Evolutionary conservation across 805 yeast genomes (phyloP).

Genomic region (Candida quercuum): DNA sequence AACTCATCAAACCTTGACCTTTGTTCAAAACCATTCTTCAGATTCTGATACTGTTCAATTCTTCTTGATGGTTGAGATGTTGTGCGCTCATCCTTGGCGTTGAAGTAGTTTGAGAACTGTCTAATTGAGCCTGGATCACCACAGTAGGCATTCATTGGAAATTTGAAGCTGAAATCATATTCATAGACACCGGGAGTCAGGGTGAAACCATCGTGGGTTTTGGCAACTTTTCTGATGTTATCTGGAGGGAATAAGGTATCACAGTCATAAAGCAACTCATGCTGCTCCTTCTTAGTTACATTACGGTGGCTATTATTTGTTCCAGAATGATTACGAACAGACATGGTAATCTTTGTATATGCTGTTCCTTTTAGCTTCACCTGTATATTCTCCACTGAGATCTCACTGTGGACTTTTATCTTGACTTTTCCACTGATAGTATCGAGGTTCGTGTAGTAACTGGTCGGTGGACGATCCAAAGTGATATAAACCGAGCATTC

Average conservation of each 20-base stretch:
- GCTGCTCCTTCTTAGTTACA: constrained; percentile 18
- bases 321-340: constrained; percentile 3
- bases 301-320: constrained; percentile 4
- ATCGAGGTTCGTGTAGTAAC: constrained; percentile 13
- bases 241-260: constrained; percentile 47
- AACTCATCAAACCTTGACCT: no score
- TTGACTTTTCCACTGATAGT: constrained; percentile 11
- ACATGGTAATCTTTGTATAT: constrained; percentile 30
- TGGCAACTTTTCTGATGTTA: constrained; percentile 38
- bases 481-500: no score
- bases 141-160: constrained; percentile 28
- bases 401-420: constrained; percentile 22
- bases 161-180: constrained; percentile 36
- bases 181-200: constrained; percentile 41
- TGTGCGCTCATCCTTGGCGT: constrained; percentile 9
- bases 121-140: constrained; percentile 10
- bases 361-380: constrained; percentile 50
- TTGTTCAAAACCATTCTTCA: no score
- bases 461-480: no score
- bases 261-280: constrained; percentile 45
- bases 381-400: constrained; percentile 40
- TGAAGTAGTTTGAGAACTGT: constrained; percentile 11
- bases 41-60: neutral
- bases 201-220: constrained; percentile 25
- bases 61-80: no score